Evolutionary conservation across 306 rosid genomes (phyloP).

Genomic region (Cicer yamashitae): DNA sequence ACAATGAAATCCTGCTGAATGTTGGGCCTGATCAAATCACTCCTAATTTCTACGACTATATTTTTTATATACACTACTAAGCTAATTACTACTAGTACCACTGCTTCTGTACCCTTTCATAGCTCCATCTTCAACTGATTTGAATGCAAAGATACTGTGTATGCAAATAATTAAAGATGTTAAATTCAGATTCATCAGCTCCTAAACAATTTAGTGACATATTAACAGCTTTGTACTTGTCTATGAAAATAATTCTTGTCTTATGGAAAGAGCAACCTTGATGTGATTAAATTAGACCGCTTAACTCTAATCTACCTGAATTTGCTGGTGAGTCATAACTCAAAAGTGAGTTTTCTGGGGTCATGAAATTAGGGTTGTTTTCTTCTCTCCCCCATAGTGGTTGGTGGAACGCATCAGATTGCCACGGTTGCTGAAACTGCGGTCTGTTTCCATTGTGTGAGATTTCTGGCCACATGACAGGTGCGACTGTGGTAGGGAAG

Average conservation of each 20-base stretch:
- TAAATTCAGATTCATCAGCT: constrained; percentile 26
- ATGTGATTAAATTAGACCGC: constrained; percentile 10
- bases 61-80: constrained; percentile 75
- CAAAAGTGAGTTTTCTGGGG: constrained; percentile 79
- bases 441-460: constrained; percentile 66
- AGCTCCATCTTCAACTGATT: constrained; percentile 93
- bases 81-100: constrained; percentile 55
- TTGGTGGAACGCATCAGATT: constrained; percentile 64
- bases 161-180: constrained; percentile 42
- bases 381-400: constrained; percentile 78
- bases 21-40: constrained; percentile 56
- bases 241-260: not conserved
- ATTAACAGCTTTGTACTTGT: not conserved
- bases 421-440: constrained; percentile 83
- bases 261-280: constrained; percentile 4
- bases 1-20: constrained; percentile 58
- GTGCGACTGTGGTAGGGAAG: constrained; percentile 63
- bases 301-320: constrained; percentile 65
- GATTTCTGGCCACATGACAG: constrained; percentile 71
- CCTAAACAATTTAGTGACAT: not conserved
- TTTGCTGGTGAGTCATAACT: constrained; percentile 76
- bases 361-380: constrained; percentile 64
- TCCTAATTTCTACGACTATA: constrained; percentile 70
- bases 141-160: constrained; percentile 84
- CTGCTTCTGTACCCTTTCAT: constrained; percentile 56